Evolutionary conservation across 1,139 yeast species (phyloP), one percentile per base, ranked within the genome.

Genomic region (Hemisphaericaspora xylofermentans): DNA sequence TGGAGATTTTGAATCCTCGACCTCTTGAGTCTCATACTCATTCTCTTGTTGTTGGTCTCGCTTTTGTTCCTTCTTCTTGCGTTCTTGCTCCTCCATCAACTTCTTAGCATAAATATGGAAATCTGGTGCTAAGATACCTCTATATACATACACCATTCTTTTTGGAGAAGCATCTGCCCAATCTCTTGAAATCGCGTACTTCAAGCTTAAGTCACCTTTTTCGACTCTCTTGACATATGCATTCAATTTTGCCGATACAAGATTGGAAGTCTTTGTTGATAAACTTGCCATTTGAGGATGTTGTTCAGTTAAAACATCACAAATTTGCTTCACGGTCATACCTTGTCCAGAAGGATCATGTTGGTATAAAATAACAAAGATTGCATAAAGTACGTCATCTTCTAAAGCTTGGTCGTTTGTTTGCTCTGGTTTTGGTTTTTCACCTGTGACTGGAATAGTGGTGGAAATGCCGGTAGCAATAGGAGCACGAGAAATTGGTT

Each of bases 151-250:
- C 28, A 86, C 88, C 95, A 86, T 86, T 68, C 95, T 74, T 55
- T 86, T 83, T 36, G 95, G 95, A 4, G 88, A 81, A 13, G 91
- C 88, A 60, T 84, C 91, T 3, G 93, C 91, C 95, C 95, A 86
- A 60, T 85, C 93, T 63, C 95, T 75, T 2, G 88, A 82, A 39
- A 86, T 66, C 18, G 93, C 88, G 58, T 85, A 85, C 45, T 76
- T 76, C 54, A 86, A 70, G 37, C 79, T 75, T 47, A 80, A 71
- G 57, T 85, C 94, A 49, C 93, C 93, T 72, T 78, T 82, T 60
- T 86, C 94, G 25, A 85, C 88, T 52, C 89, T 74, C 57, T 86
- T 86, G 36, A 85, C 93, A 54, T 86, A 86, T 15, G 94, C 93
- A 58, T 86, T 86, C 52, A 86, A 67, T 56, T 86, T 86, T 12